Conservation (phyloP, 192 early-diverging fungal species). For the Obelidium mucronatum region DNA sequence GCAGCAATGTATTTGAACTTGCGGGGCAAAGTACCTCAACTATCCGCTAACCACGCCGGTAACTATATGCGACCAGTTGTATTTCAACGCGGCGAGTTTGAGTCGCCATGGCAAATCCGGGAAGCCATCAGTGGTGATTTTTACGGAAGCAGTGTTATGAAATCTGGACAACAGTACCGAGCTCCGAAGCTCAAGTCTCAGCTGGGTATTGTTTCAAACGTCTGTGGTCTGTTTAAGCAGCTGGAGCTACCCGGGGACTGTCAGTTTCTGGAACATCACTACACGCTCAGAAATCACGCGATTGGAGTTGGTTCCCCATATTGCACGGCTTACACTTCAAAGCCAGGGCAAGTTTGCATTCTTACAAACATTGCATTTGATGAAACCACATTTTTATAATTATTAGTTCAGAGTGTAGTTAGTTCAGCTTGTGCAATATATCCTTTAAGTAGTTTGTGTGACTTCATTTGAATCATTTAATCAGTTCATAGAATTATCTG, state of each 20-base stretch:
- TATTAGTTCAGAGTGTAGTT: no score
- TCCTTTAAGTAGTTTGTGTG: no score
- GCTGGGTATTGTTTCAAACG: conserved; percentile 3
- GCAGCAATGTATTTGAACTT: no score
- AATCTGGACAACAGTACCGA: neutral
- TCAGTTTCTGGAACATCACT: conserved; percentile 24
- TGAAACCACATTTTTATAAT: no score
- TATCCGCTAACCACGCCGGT: neutral
- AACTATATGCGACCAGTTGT: conserved; percentile 1
- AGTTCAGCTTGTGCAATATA: no score
- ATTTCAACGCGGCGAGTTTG: conserved; percentile 2
- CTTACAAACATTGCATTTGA: no score
- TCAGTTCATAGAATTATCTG: no score
- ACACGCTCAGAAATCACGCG: conserved; percentile 4
- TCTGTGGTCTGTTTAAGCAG: conserved; percentile 10
- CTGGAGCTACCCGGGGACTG: conserved; percentile 15
- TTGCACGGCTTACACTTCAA: no score
- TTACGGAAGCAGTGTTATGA: neutral
- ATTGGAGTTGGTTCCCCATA: no score
- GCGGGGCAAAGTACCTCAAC: no score
- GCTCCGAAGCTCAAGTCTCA: neutral
- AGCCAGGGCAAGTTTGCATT: no score
- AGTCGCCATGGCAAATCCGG: neutral
- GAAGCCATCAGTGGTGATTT: neutral
- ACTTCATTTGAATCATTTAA: no score